Conservation (phyloP, 1,139 yeast species). For the Hemisphaericaspora subhashii region DNA sequence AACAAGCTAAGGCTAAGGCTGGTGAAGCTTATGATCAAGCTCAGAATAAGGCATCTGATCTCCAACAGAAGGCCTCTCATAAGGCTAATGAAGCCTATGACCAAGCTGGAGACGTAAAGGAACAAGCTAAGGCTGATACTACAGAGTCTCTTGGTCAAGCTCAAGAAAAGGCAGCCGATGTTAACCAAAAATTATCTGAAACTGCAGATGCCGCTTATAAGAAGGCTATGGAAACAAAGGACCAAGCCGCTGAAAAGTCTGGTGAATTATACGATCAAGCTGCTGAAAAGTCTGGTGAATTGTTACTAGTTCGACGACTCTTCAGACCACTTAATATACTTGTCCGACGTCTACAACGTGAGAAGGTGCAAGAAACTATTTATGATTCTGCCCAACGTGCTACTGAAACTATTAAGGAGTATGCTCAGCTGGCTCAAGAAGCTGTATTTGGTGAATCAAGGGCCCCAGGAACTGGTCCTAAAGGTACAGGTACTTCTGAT, state of each 20-base stretch:
- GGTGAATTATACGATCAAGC: not conserved
- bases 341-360: no score
- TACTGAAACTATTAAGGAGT: conserved; percentile 7
- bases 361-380: not conserved
- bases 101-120: not conserved
- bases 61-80: no score
- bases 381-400: conserved; percentile 1
- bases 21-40: not conserved
- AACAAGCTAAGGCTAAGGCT: not conserved
- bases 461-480: not conserved
- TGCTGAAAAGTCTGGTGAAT: conserved; percentile 27
- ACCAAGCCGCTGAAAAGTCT: not conserved
- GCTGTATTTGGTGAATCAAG: conserved; percentile 30
- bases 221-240: not conserved
- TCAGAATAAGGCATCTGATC: no score
- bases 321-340: no score
- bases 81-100: not conserved
- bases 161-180: conserved; percentile 36
- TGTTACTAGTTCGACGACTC: no score
- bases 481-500: conserved; percentile 1
- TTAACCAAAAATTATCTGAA: conserved; percentile 14
- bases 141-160: conserved; percentile 36
- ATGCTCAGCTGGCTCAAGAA: conserved; percentile 45
- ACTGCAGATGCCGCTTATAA: not conserved
- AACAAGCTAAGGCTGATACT: conserved; percentile 25